Evolutionary conservation across 192 early-diverging fungal species (phyloP), one percentile per base, ranked within the genome.

Genomic region (Linderina pennispora): DNA sequence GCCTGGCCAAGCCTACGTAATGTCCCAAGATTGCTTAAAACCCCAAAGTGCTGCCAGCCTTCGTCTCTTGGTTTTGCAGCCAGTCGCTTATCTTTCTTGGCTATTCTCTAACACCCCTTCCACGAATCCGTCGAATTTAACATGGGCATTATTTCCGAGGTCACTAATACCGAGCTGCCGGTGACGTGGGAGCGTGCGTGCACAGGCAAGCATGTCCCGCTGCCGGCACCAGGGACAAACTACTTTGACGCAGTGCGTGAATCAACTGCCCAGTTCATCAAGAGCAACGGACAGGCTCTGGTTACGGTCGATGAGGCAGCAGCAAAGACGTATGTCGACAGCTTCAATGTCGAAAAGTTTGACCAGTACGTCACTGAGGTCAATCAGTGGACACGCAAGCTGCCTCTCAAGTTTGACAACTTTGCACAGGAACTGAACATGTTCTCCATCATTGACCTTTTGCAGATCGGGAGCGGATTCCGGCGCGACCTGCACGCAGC

Each of bases 401-500:
- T 94, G 45, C 91, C 91, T 0, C 74, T 94, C n/a, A 68, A 72
- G 26, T 94, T 91, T 41, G 81, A 84, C 36, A 80, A 70, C 14
- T 7, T 80, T 3, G 79, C 83, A 36, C 78, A 86, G 52, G 88
- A 94, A 63, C 47, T 91, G 46, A 87, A 87, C 49, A 73, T 89
- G 31, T 76, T 94, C 15, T 78, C 80, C 2, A 45, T 90, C 23
- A 71, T 87, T 14, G 86, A 83, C 50, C 53, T 89, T 45, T 76
- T 94, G 31, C 81, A 84, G 48, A 75, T 91, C 45, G 91, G 91
- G 17, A 83, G 83, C 36, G 87, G 85, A 22, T 94, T 77, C 50
- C 72, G 83, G 21, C 50, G 55, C 23, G 80, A 83, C 26, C 77
- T 93, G 16, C 78, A 83, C 49, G 71, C 72, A 13, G 71, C 73